Evolutionary conservation across 1,139 yeast species (phyloP).

Genomic region (Saccharomyces hybrid): DNA sequence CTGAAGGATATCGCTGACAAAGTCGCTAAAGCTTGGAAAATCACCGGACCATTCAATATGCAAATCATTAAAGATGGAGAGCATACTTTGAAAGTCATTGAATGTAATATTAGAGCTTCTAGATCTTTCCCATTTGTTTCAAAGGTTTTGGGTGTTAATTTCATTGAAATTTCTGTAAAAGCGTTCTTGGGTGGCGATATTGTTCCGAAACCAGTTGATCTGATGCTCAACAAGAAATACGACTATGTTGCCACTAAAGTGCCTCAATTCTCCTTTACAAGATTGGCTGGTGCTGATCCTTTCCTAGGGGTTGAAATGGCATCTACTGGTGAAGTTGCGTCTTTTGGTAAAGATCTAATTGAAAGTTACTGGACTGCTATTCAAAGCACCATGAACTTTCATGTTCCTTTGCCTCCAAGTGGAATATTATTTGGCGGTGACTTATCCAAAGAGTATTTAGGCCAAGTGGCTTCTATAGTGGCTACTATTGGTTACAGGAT

Average conservation of each 20-base stretch:
- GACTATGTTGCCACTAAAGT: conserved; percentile 92
- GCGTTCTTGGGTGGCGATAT: conserved; percentile 65
- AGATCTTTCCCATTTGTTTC: conserved; percentile 98
- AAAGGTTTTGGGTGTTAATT: conserved; percentile 87
- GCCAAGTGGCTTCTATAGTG: conserved; percentile 62
- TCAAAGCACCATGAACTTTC: conserved; percentile 95
- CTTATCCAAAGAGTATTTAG: conserved; percentile 60
- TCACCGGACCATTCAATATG: conserved; percentile 98
- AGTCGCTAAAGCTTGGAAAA: conserved; percentile 90
- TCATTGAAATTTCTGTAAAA: conserved; percentile 87
- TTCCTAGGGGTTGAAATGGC: conserved; percentile 99
- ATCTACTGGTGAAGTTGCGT: conserved; percentile 96
- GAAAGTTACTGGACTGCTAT: conserved; percentile 98
- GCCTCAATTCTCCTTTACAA: conserved; percentile 95
- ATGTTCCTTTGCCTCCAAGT: conserved; percentile 81
- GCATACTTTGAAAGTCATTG: conserved; percentile 79
- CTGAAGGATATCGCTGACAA: conserved; percentile 79
- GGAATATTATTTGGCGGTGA: conserved; percentile 95
- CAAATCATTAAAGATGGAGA: conserved; percentile 76
- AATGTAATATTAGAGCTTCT: conserved; percentile 97
- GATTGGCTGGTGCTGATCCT: conserved; percentile 98
- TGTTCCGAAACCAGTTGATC: conserved; percentile 48
- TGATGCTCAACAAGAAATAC: conserved; percentile 48
- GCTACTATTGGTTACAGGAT: conserved; percentile 62
- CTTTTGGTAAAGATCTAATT: conserved; percentile 75